These are phyloP conservation scores for Globisporangium ultimum DNA, from an alignment of 352 stramenopile genomes.

Conservation along the genomic window DNA sequence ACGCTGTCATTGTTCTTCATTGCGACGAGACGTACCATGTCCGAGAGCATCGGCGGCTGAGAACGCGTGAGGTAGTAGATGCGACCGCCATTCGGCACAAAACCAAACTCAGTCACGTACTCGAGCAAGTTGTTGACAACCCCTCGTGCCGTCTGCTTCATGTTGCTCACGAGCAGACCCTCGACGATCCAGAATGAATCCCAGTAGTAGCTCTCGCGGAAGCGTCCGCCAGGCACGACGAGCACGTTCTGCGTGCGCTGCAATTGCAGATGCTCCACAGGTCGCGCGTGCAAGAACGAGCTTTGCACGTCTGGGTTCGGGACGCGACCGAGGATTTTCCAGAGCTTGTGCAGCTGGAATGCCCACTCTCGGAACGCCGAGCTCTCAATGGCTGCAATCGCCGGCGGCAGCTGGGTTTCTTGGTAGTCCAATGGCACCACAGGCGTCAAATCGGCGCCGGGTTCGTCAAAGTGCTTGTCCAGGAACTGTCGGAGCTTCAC, in stretches of 20 bases:
- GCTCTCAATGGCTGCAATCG: constrained; percentile 23
- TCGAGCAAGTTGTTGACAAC: constrained; percentile 86
- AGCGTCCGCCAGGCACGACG: constrained; percentile 87
- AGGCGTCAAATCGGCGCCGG: constrained; percentile 45
- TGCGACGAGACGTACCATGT: constrained; percentile 77
- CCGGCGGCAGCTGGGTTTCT: constrained; percentile 19
- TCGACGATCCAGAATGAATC: constrained; percentile 92
- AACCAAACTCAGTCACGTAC: constrained; percentile 82
- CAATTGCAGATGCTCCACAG: constrained; percentile 29
- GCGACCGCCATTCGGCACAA: constrained; percentile 86
- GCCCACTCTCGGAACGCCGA: constrained; percentile 31
- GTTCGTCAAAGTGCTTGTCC: constrained; percentile 52
- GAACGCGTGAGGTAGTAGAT: constrained; percentile 90
- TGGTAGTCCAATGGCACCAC: constrained; percentile 42
- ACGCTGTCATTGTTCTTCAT: constrained; percentile 31
- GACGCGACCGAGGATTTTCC: constrained; percentile 62
- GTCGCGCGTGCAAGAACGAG: constrained; percentile 45
- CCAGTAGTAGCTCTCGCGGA: constrained; percentile 92
- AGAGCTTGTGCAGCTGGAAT: constrained; percentile 66
- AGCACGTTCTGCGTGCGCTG: constrained; percentile 55
- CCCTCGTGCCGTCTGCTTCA: constrained; percentile 68
- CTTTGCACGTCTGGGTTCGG: constrained; percentile 43
- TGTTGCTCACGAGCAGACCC: constrained; percentile 78
- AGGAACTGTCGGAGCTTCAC: constrained; percentile 48
- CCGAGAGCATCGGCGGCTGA: constrained; percentile 87